Evolutionary conservation across 176 grass and related monocot genomes (phyloP).

Genomic region (Rhipidocladum racemiflorum): DNA sequence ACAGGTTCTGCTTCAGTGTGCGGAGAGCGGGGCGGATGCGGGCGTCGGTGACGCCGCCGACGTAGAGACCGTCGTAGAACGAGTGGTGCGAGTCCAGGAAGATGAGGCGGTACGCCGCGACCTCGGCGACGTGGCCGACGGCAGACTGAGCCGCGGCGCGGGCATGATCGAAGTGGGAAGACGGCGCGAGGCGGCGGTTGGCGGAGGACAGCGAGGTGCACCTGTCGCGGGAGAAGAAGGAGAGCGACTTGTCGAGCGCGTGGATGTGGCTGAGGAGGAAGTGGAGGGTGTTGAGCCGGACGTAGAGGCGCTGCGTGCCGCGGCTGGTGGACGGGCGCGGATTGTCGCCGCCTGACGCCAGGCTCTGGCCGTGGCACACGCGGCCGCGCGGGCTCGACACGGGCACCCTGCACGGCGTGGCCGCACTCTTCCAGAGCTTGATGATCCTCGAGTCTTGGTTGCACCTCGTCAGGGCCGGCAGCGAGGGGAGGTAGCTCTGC

Average conservation of each 20-base stretch:
- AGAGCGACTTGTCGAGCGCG: conserved; percentile 82
- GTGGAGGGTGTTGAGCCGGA: conserved; percentile 92
- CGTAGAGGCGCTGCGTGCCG: conserved; percentile 87
- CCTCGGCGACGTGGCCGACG: conserved; percentile 50
- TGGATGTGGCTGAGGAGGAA: conserved; percentile 76
- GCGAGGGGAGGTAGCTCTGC: conserved; percentile 67
- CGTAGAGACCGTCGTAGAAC: conserved; percentile 61
- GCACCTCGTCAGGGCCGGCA: conserved; percentile 75
- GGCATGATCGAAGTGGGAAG: conserved; percentile 35
- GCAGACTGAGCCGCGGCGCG: conserved; percentile 41
- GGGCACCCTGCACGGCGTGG: conserved; percentile 55
- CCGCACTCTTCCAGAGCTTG: conserved; percentile 69
- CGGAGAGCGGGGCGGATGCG: conserved; percentile 54
- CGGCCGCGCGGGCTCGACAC: conserved; percentile 3
- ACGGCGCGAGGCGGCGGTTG: background rate
- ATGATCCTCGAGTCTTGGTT: conserved; percentile 82
- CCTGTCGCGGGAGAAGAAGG: conserved; percentile 59
- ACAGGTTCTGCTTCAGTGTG: conserved; percentile 56
- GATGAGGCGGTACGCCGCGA: conserved; percentile 66
- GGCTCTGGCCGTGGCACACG: conserved; percentile 34
- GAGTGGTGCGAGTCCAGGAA: conserved; percentile 62
- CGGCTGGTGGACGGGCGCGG: conserved; percentile 85
- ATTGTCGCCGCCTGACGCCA: conserved; percentile 51
- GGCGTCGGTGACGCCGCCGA: conserved; percentile 30
- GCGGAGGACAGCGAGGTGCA: conserved; percentile 8